Base-by-base conservation (phyloP, 257 asterid genomes). In the Solanum clarkiae region DNA sequence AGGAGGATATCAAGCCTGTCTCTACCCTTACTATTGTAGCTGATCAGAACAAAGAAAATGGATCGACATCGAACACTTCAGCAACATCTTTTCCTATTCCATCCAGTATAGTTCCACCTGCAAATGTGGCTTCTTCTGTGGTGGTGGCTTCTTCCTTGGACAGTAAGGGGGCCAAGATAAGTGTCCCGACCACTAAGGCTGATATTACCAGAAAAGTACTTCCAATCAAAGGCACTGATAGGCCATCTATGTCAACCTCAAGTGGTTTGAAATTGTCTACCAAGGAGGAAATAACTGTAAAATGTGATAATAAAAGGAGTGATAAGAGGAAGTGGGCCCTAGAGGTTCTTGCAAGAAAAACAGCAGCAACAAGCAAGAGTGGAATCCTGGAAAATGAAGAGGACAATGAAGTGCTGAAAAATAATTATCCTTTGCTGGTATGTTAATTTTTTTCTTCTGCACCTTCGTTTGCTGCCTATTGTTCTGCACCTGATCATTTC, bases 251-350 rank as follows among this genome's bases (percentile, higher is more conserved):
- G 68, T 81, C 90, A 82, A 81, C 85, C 60, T 63, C 86, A 40
- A 83, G 91, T 69, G 53, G 87, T 66, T 32, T 71, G 84, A 91
- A 88, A 86, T 80, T 81, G 72, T 55, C 90, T 88, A 84, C 91
- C 54, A 90, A 89, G 79, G 91, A 91, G 93, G 93, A 90, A 80
- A 69, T 24, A 66, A 86, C 79, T 80, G 83, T 86, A 85, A 89
- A 84, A 82, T 87, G 93, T 65, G 97, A 90, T 20, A 56, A 84
- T 56, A 47, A 82, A 47, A 94, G 90, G 90, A 91, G 88, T 10
- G 99, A 97, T 91, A 97, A 84, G 90, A 95, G 93, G 89, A 91
- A 94, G 92, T 97, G 99, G 99, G 99, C 99, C 84, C 81, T 97
- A 86, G 97, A 97, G 88, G 87, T 97, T 87, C 93, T 97, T 89